Conservation (phyloP, 345 rosid genomes). For the Hypericum androsaemum region DNA sequence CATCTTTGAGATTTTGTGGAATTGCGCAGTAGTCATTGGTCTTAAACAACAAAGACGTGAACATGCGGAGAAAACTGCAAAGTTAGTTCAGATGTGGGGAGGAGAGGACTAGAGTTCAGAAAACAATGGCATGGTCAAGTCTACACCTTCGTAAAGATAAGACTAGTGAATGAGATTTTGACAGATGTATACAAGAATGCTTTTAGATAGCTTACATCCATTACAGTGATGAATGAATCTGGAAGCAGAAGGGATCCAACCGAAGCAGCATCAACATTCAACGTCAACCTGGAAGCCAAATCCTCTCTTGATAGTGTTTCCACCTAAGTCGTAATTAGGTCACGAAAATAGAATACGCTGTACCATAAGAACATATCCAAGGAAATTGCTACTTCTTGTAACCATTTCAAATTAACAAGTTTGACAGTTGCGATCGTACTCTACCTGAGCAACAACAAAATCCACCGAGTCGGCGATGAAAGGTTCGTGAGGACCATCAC, state of each 20-base stretch:
- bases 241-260: constrained; percentile 78
- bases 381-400: neutral
- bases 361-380: neutral
- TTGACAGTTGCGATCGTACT: neutral
- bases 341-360: constrained; percentile 5
- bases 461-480: constrained; percentile 99
- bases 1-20: constrained; percentile 84
- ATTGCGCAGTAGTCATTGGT: constrained; percentile 87
- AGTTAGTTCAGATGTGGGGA: neutral
- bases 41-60: constrained; percentile 28
- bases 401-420: neutral
- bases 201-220: constrained; percentile 75
- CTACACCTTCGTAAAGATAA: too few relatives aligned
- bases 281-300: constrained; percentile 84
- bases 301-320: constrained; percentile 92
- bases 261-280: constrained; percentile 74
- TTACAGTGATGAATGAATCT: constrained; percentile 74
- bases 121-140: neutral
- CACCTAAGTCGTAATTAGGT: constrained; percentile 39
- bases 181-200: too few relatives aligned
- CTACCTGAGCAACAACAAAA: constrained; percentile 93
- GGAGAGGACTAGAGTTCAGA: neutral
- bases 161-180: constrained; percentile 9
- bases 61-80: constrained; percentile 16
- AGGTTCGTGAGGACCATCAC: constrained; percentile 94